Percentiles rank a stretch among this genome's conserved stretches.
Evolutionary conservation across 345 rosid genomes (phyloP).

Genomic region (Eucalyptus rudis): DNA sequence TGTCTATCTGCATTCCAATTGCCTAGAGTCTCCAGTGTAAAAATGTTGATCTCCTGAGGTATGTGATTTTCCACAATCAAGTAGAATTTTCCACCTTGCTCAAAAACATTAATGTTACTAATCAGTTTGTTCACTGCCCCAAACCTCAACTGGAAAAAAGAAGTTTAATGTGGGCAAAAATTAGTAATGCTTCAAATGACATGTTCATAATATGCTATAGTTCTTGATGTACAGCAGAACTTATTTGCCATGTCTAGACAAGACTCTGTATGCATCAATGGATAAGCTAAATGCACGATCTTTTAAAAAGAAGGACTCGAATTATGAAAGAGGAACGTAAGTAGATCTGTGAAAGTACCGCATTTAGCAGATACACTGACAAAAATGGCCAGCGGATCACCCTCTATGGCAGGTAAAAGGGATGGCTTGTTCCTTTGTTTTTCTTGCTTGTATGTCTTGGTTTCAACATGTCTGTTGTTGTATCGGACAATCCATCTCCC

Average conservation of each 20-base stretch:
- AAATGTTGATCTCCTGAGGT: constrained; percentile 25
- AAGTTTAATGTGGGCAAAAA: neutral
- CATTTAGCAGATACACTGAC: constrained; percentile 21
- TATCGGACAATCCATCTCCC: constrained; percentile 24
- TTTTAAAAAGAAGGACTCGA: neutral
- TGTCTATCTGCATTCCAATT: constrained; percentile 12
- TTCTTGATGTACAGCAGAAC: neutral
- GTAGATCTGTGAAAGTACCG: neutral
- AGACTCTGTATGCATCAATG: neutral
- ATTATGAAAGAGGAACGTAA: neutral
- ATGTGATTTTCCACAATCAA: constrained; percentile 9
- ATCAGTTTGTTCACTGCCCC: constrained; percentile 7
- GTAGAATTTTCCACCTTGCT: constrained; percentile 22
- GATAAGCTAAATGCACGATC: neutral
- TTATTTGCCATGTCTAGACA: neutral
- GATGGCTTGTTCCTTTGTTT: constrained; percentile 17
- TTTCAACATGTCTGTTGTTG: constrained; percentile 26
- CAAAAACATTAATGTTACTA: constrained; percentile 21
- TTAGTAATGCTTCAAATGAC: neutral
- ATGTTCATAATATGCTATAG: neutral
- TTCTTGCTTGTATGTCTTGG: constrained; percentile 24
- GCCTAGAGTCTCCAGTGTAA: constrained; percentile 4
- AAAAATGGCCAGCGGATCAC: constrained; percentile 17
- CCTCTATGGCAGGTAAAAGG: constrained; percentile 29
- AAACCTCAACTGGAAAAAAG: neutral